Percentiles rank a stretch among this genome's conserved stretches.
Evolutionary conservation across 306 rosid genomes (phyloP).

Genomic region (Rosa rugosa): DNA sequence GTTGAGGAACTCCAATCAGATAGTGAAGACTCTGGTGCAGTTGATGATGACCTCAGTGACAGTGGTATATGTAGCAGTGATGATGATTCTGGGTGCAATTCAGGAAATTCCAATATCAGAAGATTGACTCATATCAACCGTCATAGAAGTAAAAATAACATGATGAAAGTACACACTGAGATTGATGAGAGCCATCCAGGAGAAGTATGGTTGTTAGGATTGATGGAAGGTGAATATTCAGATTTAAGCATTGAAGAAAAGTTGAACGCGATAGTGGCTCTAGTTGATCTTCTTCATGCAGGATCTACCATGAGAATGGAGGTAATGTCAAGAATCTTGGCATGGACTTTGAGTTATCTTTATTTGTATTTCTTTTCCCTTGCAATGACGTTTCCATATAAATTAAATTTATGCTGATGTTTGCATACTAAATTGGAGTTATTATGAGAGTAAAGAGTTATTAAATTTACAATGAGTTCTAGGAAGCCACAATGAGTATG

Average conservation of each 20-base stretch:
- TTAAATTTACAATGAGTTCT: neutral
- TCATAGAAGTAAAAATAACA: slow-evolving; percentile 39
- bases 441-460: neutral
- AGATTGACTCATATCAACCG: slow-evolving; percentile 28
- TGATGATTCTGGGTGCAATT: slow-evolving; percentile 59
- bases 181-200: slow-evolving; percentile 94
- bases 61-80: slow-evolving; percentile 50
- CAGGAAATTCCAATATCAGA: slow-evolving; percentile 40
- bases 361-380: neutral
- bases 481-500: neutral
- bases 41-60: slow-evolving; percentile 62
- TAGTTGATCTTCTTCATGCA: slow-evolving; percentile 78
- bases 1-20: slow-evolving; percentile 70
- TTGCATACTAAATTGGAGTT: neutral
- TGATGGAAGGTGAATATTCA: slow-evolving; percentile 93
- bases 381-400: neutral
- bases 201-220: slow-evolving; percentile 87
- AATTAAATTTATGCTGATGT: neutral
- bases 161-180: slow-evolving; percentile 52
- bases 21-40: slow-evolving; percentile 75
- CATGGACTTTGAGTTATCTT: neutral
- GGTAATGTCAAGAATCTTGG: slow-evolving; percentile 47
- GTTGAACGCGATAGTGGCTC: slow-evolving; percentile 75
- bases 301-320: slow-evolving; percentile 73
- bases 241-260: slow-evolving; percentile 86